Conservation (phyloP, 805 yeast genomes). For the Candida ipomoeae region DNA sequence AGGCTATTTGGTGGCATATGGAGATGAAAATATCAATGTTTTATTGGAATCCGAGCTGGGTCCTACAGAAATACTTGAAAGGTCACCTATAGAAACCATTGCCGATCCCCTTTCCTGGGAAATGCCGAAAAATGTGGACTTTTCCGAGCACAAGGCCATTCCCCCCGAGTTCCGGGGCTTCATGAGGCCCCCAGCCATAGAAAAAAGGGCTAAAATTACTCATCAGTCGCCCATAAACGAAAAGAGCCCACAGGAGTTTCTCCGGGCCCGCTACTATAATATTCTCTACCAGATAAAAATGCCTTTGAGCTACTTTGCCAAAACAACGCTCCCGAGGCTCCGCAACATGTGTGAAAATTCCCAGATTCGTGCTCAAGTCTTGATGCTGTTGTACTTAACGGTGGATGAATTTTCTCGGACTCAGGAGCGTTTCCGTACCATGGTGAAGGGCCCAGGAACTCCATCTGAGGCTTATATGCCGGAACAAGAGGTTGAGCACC, state of each 20-base stretch:
- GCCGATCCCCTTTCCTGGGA: background rate
- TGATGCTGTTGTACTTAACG: constrained; percentile 30
- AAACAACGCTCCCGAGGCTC: constrained; percentile 48
- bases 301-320: constrained; percentile 42
- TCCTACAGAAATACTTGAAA: background rate
- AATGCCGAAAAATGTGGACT: background rate
- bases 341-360: constrained; percentile 37
- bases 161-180: background rate
- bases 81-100: background rate
- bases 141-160: background rate
- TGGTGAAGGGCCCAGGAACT: background rate
- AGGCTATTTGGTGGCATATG: constrained; percentile 1
- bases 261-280: constrained; percentile 31
- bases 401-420: constrained; percentile 20
- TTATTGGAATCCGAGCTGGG: background rate
- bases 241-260: constrained; percentile 28
- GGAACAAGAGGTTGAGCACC: background rate
- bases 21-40: background rate
- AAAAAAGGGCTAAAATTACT: background rate
- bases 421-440: constrained; percentile 1
- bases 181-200: background rate
- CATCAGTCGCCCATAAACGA: constrained; percentile 15
- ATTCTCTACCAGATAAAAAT: constrained; percentile 37
- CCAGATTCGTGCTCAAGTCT: constrained; percentile 14
- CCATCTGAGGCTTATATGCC: background rate